Base-by-base conservation (phyloP, 441 rosid genomes). In the Brassica balearica region DNA sequence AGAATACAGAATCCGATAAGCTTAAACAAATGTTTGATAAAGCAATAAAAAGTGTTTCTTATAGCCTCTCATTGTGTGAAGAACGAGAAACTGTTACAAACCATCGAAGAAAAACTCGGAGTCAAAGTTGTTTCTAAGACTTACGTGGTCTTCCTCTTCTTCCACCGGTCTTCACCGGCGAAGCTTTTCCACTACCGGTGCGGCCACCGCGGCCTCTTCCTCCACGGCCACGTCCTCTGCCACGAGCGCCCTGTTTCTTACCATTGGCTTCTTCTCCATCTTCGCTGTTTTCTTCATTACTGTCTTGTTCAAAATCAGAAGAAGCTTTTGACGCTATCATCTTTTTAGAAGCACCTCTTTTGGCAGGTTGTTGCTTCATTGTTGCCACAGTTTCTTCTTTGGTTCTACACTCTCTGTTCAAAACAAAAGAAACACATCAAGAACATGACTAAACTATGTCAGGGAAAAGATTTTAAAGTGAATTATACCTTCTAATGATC, bases 71-170 rank as follows among this genome's bases (percentile, higher is more conserved):
- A 65, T 72, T 32, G 85, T 78, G 65, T 67, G 46, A 60, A 73
- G 64, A 46, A 22, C 55, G 74, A 74, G 59, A 69, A 55, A 38
- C 67, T 4, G 81, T 82, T 89, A 19, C 19, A 19, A 19, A 19
- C 19, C 19, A 19, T 19, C 19, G 19, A 19, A 19, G 32, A 19
- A 19, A 19, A 19, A 19, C 19, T 19, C 19, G n/a, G 71, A 65
- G 46, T 65, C 41, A 78, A 27, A 6, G 38, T 70, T 8, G 36
- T 14, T 63, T 27, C 32, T 56, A 90, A 1, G 88, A 73, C 89
- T 88, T 92, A 6, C 92, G 87, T 9, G 96, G 91, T 77, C 98
- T 86, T 76, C 99, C 99, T 81, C 92, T 87, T 85, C 80, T 92
- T 8, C 93, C 90, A 14, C 84, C 19, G 19, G 19, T 19, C 19